Evolutionary conservation across 176 grass and related monocot genomes (phyloP), one percentile per base, ranked within the genome.

Genomic region (Eleusine indica): DNA sequence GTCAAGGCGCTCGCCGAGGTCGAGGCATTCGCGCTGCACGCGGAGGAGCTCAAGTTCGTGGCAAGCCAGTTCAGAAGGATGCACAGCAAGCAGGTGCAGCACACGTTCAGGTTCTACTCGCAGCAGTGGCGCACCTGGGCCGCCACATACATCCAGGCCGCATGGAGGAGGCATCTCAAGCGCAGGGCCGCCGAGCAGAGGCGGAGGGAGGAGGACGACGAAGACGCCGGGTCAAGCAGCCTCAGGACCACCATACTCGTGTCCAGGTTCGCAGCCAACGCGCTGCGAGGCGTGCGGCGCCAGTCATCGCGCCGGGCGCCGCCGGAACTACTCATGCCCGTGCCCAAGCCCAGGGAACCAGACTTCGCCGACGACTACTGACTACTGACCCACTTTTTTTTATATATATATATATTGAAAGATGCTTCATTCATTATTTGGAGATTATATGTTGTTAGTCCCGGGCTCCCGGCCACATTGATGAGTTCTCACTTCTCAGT

Each of bases 61-160:
- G 89, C 93, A 0, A 83, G 82, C 0, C 93, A 94, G 87, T 94
- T 94, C 85, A 52, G 89, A 0, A 75, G 93, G 25, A 86, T 94
- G 82, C 93, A 94, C 79, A 94, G 89, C 87, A 87, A 91, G 74
- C 82, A 85, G 79, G 85, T 94, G 51, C 93, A 94, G 85, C 89
- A 94, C 65, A 94, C 93, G 0, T 94, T 94, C 73, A 18, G 90
- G 16, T 94, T 94, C 84, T 94, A 94, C 75, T 94, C 90, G 13
- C 93, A 94, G 74, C 87, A 94, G 85, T 94, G 92, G 92, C 75
- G 92, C 29, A 90, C 89, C 0, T 91, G 89, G 89, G 92, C 92
- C 4, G 81, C 92, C 44, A 89, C 87, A 63, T 94, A 91, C 77
- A 80, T 94, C 68, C 87, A 94, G 75, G 89, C 92, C 0, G 92